phyloP scores from a whole-genome alignment of 1,284 basidiomycete species.

The Apiotrichum mycotoxinovorans region DNA sequence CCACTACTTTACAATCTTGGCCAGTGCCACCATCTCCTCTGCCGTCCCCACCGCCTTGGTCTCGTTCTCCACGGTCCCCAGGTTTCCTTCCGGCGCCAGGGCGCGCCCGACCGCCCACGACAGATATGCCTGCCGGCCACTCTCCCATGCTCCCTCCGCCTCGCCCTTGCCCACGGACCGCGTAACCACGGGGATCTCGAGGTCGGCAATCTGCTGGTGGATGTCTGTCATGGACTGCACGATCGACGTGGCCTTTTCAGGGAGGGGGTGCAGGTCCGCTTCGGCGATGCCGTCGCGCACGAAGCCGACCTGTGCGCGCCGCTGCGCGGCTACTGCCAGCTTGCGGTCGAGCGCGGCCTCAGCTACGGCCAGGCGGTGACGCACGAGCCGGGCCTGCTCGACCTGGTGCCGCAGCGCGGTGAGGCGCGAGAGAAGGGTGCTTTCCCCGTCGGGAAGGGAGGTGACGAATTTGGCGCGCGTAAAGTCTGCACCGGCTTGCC shows the following conservation, averaged over 20 bases:
- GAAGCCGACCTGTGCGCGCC: slow-evolving; percentile 46
- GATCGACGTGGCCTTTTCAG: slow-evolving; percentile 27
- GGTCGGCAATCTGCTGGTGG: slow-evolving; percentile 28
- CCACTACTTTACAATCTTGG: slow-evolving; percentile 6
- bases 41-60: slow-evolving; percentile 20
- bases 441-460: slow-evolving; percentile 33
- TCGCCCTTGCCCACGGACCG: background rate
- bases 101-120: slow-evolving; percentile 45
- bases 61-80: slow-evolving; percentile 20
- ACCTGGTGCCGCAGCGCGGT: slow-evolving; percentile 40
- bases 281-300: slow-evolving; percentile 34
- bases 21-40: slow-evolving; percentile 23
- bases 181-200: slow-evolving; percentile 18
- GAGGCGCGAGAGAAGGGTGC: slow-evolving; percentile 29
- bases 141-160: slow-evolving; percentile 37
- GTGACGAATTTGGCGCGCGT: slow-evolving; percentile 43
- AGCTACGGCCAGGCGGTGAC: slow-evolving; percentile 36
- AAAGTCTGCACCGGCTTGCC: slow-evolving; percentile 49
- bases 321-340: slow-evolving; percentile 37
- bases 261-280: slow-evolving; percentile 38
- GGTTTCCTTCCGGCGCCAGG: slow-evolving; percentile 11
- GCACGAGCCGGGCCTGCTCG: slow-evolving; percentile 42
- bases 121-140: slow-evolving; percentile 48
- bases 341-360: slow-evolving; percentile 41
- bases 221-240: slow-evolving; percentile 27